phyloP scores from a whole-genome alignment of 225 moss, liverwort and hornwort species.

The Asterella californica region DNA sequence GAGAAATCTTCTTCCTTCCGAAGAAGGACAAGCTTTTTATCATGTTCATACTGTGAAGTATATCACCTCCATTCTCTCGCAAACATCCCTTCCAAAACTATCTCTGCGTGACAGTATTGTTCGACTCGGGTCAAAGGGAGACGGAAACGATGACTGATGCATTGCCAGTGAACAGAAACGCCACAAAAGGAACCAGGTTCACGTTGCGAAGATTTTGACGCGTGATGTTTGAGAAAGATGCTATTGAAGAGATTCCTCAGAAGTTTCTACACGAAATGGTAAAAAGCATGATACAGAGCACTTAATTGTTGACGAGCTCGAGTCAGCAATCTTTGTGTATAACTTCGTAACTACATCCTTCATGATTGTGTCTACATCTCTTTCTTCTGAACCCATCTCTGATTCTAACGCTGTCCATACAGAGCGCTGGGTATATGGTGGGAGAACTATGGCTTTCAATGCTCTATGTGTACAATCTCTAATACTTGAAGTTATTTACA shows the following conservation, averaged over 20 bases:
- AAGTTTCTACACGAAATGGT: not conserved
- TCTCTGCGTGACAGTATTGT: too few species aligned
- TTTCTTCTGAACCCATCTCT: constrained; percentile 1
- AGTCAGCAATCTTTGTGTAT: not conserved
- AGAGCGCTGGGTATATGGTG: not conserved
- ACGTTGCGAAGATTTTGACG: not conserved
- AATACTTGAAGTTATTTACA: not conserved
- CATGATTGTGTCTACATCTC: not conserved
- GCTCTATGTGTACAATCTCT: constrained; percentile 2
- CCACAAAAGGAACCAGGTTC: not conserved
- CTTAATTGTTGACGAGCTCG: not conserved
- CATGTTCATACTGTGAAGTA: too few species aligned
- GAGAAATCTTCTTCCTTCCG: too few species aligned
- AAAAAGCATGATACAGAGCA: not conserved
- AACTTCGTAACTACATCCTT: not conserved
- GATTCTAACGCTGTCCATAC: not conserved
- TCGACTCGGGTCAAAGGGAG: too few species aligned
- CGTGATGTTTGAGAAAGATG: not conserved
- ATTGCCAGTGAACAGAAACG: too few species aligned
- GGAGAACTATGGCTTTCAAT: not conserved
- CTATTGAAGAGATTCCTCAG: not conserved
- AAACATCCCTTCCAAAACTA: too few species aligned
- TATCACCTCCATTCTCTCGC: too few species aligned
- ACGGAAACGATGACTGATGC: too few species aligned
- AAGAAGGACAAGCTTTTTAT: too few species aligned